These are phyloP conservation scores for Aureobasidium musti DNA, from an alignment of 2,329 filamentous ascomycete genomes.

Conservation along the genomic window DNA sequence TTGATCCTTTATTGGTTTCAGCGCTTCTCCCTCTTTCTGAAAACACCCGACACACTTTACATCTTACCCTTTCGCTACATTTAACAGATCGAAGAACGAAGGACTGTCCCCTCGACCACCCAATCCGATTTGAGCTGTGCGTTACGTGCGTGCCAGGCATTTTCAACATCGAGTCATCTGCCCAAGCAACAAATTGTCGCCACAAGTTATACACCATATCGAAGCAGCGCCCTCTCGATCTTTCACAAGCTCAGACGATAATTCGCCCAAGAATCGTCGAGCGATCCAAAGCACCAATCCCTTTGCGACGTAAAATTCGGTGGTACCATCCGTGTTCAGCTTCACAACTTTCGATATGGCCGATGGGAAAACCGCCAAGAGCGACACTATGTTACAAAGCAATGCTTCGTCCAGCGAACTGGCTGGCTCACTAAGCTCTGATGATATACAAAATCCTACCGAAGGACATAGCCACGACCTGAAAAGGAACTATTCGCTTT, in stretches of 20 bases:
- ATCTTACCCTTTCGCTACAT: not conserved
- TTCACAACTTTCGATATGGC: not conserved
- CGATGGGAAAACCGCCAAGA: not conserved
- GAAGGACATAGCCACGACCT: slow-evolving; percentile 55
- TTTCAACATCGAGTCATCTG: not conserved
- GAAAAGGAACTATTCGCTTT: slow-evolving; percentile 52
- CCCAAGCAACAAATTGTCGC: slow-evolving; percentile 14
- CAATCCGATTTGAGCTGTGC: slow-evolving; percentile 5
- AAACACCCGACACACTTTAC: not conserved
- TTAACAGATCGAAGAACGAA: slow-evolving; percentile 19
- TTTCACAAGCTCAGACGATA: not conserved
- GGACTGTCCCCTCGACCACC: not conserved
- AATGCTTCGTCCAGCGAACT: slow-evolving; percentile 16
- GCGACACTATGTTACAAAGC: not conserved
- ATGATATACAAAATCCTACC: slow-evolving; percentile 39
- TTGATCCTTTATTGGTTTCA: slow-evolving; percentile 7
- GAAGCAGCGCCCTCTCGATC: slow-evolving; percentile 7
- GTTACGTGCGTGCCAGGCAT: slow-evolving; percentile 12
- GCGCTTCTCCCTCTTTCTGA: not conserved
- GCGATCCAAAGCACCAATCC: not conserved
- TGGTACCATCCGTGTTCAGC: not conserved
- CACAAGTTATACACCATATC: slow-evolving; percentile 7
- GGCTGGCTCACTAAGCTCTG: slow-evolving; percentile 37
- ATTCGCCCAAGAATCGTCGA: not conserved
- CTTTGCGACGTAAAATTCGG: slow-evolving; percentile 13